These are phyloP conservation scores for Limtongozyma cylindracea DNA, from an alignment of 805 yeast species.

Conservation along the genomic window DNA sequence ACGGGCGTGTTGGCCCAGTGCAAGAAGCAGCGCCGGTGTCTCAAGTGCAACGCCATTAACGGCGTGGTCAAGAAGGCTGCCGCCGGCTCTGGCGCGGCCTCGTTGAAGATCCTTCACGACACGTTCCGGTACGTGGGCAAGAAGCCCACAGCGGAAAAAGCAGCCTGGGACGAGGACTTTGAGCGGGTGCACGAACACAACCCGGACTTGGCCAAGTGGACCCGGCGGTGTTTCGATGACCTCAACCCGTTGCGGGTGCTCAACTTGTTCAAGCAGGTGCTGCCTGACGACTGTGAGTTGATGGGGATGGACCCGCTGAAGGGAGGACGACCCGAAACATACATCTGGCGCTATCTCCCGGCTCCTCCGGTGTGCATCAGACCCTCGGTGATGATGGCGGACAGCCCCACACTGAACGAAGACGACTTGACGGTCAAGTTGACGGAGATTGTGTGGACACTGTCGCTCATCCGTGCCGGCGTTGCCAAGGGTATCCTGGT, in stretches of 20 bases:
- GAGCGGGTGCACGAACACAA: constrained; percentile 44
- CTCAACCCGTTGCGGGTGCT: constrained; percentile 79
- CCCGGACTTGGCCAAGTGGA: constrained; percentile 76
- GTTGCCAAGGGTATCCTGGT: constrained; percentile 86
- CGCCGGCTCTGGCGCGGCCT: constrained; percentile 77
- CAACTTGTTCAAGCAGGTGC: constrained; percentile 64
- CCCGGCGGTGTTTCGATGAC: constrained; percentile 77
- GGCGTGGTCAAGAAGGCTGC: constrained; percentile 97
- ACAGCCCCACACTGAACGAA: constrained; percentile 85
- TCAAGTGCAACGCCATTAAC: constrained; percentile 66
- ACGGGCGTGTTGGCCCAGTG: constrained; percentile 77
- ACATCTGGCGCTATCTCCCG: constrained; percentile 90
- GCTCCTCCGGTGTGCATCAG: constrained; percentile 98
- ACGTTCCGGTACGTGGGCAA: constrained; percentile 92
- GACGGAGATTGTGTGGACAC: constrained; percentile 92
- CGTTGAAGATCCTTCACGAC: constrained; percentile 86
- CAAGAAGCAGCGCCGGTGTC: constrained; percentile 81
- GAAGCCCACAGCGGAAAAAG: constrained; percentile 63
- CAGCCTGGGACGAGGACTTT: constrained; percentile 71
- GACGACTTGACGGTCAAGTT: constrained; percentile 92
- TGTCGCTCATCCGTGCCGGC: constrained; percentile 85
- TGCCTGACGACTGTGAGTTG: constrained; percentile 76
- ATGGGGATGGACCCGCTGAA: constrained; percentile 72
- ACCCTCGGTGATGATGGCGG: constrained; percentile 86
- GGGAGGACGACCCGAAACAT: constrained; percentile 89